Conservation (phyloP, 208 protist species). For the Trypanosoma rangeli region DNA sequence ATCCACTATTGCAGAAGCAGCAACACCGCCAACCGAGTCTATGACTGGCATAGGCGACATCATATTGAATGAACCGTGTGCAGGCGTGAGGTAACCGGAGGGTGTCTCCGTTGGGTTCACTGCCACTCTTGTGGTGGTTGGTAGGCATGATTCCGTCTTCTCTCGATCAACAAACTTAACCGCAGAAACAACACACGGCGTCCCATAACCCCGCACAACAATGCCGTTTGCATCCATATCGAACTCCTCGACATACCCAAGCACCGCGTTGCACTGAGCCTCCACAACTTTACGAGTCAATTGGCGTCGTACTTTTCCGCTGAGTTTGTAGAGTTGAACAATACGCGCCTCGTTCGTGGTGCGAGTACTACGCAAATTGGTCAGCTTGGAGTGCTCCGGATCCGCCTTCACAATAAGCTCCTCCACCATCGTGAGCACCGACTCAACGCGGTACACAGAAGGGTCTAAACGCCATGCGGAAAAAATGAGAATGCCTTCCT, state of each 20-base stretch:
- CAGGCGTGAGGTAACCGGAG: background rate
- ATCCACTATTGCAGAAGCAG: background rate
- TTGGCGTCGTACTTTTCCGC: conserved; percentile 89
- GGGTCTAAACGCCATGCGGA: conserved; percentile 84
- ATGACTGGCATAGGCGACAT: background rate
- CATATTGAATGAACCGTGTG: background rate
- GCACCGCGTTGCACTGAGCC: conserved; percentile 86
- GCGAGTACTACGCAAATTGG: conserved; percentile 79
- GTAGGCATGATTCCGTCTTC: background rate
- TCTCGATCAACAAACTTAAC: conserved; percentile 63
- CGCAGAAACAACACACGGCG: conserved; percentile 79
- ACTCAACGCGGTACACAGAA: conserved; percentile 83
- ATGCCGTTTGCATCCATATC: conserved; percentile 90
- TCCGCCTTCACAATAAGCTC: conserved; percentile 91
- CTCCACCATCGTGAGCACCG: conserved; percentile 83
- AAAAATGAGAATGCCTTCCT: conserved; percentile 87
- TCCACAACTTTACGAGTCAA: conserved; percentile 89
- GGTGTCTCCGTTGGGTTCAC: conserved; percentile 4
- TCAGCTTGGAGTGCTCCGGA: conserved; percentile 87
- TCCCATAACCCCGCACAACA: conserved; percentile 91
- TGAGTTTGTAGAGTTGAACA: conserved; percentile 88
- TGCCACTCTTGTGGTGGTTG: background rate
- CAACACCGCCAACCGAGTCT: background rate
- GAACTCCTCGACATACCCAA: conserved; percentile 89
- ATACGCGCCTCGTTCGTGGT: conserved; percentile 82